These are phyloP conservation scores for Posidonia oceanica DNA, from an alignment of 116 monocot species.

Conservation along the genomic window DNA sequence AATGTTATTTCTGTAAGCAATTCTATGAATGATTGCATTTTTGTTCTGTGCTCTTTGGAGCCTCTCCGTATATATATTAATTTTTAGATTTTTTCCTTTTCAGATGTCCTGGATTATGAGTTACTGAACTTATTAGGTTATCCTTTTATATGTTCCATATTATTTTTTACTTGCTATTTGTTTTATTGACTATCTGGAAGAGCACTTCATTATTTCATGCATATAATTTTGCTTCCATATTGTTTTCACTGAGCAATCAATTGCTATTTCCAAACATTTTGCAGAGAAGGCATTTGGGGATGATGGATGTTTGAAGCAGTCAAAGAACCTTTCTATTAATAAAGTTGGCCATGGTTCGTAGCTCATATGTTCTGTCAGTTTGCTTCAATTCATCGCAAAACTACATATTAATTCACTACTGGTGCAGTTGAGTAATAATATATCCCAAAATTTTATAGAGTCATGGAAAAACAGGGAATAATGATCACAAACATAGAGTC, in stretches of 20 bases:
- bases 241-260: not conserved
- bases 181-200: not conserved
- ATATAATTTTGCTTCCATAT: not conserved
- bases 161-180: too few species aligned
- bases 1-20: too few species aligned
- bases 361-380: not conserved
- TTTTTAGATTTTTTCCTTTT: too few species aligned
- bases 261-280: slow-evolving; percentile 6
- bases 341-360: slow-evolving; percentile 95
- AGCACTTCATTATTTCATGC: not conserved
- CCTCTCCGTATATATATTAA: too few species aligned
- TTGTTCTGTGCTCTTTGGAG: too few species aligned
- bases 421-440: not conserved
- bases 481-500: too few species aligned
- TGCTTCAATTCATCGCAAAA: not conserved
- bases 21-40: too few species aligned
- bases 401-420: not conserved
- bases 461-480: too few species aligned
- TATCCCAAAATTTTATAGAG: too few species aligned
- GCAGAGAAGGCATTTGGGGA: slow-evolving; percentile 90
- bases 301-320: slow-evolving; percentile 78
- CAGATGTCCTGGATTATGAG: too few species aligned
- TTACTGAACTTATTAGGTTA: too few species aligned
- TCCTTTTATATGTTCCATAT: too few species aligned
- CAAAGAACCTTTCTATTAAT: slow-evolving; percentile 89